Conservation (phyloP, 129 eudicot species). For the Flaveria robusta region DNA sequence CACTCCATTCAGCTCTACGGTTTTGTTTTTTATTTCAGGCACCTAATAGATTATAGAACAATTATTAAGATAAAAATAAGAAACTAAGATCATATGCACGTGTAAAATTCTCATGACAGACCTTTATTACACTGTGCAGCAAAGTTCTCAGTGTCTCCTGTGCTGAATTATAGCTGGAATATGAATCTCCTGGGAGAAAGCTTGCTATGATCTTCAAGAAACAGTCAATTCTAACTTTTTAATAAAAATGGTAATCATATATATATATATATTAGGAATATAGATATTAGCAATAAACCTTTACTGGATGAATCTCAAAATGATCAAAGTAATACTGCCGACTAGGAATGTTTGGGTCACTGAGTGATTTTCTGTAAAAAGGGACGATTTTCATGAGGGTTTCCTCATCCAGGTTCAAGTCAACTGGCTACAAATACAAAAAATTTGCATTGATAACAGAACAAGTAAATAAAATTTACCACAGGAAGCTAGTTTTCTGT, state of each 20-base stretch:
- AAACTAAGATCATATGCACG: conserved; percentile 1
- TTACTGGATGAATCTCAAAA: conserved; percentile 97
- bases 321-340: conserved; percentile 94
- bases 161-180: conserved; percentile 73
- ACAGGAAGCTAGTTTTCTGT: conserved; percentile 6
- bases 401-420: conserved; percentile 95
- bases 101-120: conserved; percentile 24
- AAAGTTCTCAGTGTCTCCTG: conserved; percentile 90
- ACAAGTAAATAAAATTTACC: neutral
- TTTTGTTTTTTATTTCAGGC: conserved; percentile 69
- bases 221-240: conserved; percentile 22
- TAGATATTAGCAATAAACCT: conserved; percentile 47
- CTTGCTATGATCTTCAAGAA: conserved; percentile 78
- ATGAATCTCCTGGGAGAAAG: conserved; percentile 95
- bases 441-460: conserved; percentile 16
- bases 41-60: conserved; percentile 46
- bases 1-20: conserved; percentile 94
- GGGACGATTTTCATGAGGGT: conserved; percentile 90
- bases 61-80: neutral
- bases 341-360: conserved; percentile 74
- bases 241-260: neutral
- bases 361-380: conserved; percentile 91
- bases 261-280: neutral
- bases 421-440: conserved; percentile 72
- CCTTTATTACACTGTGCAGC: conserved; percentile 97